Evolutionary conservation across 345 rosid species (phyloP).

Genomic region (Schrenkiella parvula): DNA sequence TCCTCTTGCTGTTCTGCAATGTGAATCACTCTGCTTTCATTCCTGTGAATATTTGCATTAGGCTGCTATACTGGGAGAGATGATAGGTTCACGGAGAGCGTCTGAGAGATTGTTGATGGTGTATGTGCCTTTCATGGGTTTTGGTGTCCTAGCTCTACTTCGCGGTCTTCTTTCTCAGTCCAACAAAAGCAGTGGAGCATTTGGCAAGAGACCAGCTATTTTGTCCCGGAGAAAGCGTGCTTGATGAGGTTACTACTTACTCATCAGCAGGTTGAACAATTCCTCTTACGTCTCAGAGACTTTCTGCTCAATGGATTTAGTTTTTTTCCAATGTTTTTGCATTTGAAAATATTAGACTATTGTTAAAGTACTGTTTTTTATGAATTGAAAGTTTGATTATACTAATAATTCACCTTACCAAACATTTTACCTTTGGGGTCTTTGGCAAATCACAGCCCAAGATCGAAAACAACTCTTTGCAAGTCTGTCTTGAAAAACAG

Average conservation of each 20-base stretch:
- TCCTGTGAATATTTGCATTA: slow-evolving; percentile 13
- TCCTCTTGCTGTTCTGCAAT: background rate
- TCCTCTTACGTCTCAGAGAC: background rate
- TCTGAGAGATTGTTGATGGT: slow-evolving; percentile 51
- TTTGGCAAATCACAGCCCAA: background rate
- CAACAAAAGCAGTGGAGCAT: slow-evolving; percentile 6
- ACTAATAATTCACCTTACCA: background rate
- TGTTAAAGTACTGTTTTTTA: background rate
- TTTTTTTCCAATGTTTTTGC: background rate
- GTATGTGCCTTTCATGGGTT: slow-evolving; percentile 57
- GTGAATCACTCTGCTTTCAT: background rate
- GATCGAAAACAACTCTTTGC: background rate
- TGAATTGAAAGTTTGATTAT: no score
- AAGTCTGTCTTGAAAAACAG: background rate
- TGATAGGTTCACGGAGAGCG: slow-evolving; percentile 54
- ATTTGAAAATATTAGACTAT: background rate
- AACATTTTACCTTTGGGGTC: background rate
- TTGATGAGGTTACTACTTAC: slow-evolving; percentile 21
- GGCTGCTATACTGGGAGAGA: slow-evolving; percentile 61
- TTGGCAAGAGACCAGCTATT: slow-evolving; percentile 34
- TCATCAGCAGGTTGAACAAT: background rate
- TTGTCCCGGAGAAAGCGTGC: slow-evolving; percentile 57
- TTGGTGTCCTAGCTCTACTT: slow-evolving; percentile 50
- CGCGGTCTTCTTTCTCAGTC: slow-evolving; percentile 48
- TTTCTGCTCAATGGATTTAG: background rate